These are phyloP conservation scores for Cucurbita maxima DNA, from an alignment of 306 rosid genomes.

Conservation along the genomic window DNA sequence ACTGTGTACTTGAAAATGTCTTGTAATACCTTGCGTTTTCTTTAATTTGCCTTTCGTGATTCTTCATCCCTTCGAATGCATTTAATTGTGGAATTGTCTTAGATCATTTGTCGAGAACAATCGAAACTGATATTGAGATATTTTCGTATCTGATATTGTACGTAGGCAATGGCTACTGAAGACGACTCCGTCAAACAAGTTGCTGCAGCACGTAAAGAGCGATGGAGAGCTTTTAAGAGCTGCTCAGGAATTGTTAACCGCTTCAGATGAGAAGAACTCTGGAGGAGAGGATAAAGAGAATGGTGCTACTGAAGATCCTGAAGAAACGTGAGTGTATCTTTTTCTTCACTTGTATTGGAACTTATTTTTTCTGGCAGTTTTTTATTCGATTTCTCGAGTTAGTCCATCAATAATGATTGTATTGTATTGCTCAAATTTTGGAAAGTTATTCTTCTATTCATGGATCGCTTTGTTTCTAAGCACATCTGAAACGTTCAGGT, in stretches of 20 bases:
- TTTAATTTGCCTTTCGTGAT: neutral
- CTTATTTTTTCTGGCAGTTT: neutral
- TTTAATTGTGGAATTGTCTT: neutral
- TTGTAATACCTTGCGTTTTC: neutral
- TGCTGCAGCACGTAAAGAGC: slow-evolving; percentile 63
- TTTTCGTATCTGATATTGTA: neutral
- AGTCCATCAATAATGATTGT: neutral
- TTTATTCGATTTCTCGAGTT: neutral
- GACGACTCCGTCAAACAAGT: slow-evolving; percentile 56
- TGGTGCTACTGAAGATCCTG: slow-evolving; percentile 5
- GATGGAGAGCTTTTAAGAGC: slow-evolving; percentile 58
- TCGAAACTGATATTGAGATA: neutral
- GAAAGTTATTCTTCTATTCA: too few relatives aligned
- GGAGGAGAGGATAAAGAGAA: slow-evolving; percentile 17
- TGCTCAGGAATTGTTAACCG: slow-evolving; percentile 47
- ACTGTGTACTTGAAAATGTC: neutral
- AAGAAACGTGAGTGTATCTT: slow-evolving; percentile 28
- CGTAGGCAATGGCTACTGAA: slow-evolving; percentile 32
- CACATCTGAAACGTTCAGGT: neutral
- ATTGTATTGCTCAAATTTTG: neutral
- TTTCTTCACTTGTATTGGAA: neutral
- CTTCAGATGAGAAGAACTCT: slow-evolving; percentile 35
- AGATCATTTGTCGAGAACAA: neutral
- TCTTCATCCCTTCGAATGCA: neutral
- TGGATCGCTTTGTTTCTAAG: neutral